phyloP scores from a whole-genome alignment of 1,284 basidiomycete species.

The Heliocybe sulcata region DNA sequence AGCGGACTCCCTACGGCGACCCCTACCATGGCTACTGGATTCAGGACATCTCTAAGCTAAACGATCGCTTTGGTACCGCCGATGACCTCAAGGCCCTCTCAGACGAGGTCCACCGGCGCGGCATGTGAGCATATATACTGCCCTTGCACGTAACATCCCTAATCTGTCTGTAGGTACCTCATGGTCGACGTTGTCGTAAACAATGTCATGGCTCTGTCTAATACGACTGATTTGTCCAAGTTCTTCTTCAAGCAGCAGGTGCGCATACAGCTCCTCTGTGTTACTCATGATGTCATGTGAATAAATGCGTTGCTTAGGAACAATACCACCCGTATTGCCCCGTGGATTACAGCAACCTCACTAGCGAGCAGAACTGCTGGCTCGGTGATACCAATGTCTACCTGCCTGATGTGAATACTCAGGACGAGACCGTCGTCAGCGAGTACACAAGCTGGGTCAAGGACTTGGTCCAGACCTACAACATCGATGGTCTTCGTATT shows the following conservation, averaged over 20 bases:
- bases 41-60: conserved; percentile 56
- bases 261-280: conserved; percentile 1
- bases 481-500: conserved; percentile 71
- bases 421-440: conserved; percentile 48
- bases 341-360: conserved; percentile 58
- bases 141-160: background rate
- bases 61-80: conserved; percentile 63
- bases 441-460: conserved; percentile 60
- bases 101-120: conserved; percentile 58
- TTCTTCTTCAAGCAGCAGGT: conserved; percentile 61
- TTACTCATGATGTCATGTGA: background rate
- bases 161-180: conserved; percentile 37
- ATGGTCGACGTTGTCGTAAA: conserved; percentile 82
- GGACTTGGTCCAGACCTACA: conserved; percentile 54
- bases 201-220: conserved; percentile 59
- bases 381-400: conserved; percentile 63
- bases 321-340: conserved; percentile 64
- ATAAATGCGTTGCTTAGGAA: conserved; percentile 22
- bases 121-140: conserved; percentile 42
- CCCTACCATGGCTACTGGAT: conserved; percentile 70
- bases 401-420: conserved; percentile 71
- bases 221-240: conserved; percentile 46
- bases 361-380: conserved; percentile 71
- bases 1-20: conserved; percentile 58
- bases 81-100: conserved; percentile 67